Conservation (phyloP, 306 rosid genomes). For the Vigna unguiculata region DNA sequence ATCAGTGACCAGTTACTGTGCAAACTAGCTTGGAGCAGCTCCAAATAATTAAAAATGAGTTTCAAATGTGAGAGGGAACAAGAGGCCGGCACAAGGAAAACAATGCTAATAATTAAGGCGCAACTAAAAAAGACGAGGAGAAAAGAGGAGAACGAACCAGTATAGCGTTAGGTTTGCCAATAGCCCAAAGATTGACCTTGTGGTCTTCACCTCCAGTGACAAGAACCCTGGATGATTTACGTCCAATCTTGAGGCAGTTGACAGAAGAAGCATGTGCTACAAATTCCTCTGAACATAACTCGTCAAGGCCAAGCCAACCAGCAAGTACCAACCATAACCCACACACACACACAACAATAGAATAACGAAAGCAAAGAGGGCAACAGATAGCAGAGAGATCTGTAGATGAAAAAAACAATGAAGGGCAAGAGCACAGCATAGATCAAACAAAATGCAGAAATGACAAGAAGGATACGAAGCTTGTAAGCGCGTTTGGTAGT, state of each 20-base stretch:
- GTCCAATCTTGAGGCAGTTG: slow-evolving; percentile 97
- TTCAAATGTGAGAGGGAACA: slow-evolving; percentile 9
- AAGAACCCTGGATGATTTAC: slow-evolving; percentile 92
- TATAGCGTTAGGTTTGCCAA: slow-evolving; percentile 97
- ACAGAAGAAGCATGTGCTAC: slow-evolving; percentile 97
- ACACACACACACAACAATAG: slow-evolving; percentile 16
- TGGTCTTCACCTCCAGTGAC: slow-evolving; percentile 99
- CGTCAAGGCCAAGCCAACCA: slow-evolving; percentile 69
- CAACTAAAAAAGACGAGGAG: not conserved
- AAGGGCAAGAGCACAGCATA: slow-evolving; percentile 2
- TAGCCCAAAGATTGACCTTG: slow-evolving; percentile 99
- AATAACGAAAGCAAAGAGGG: slow-evolving; percentile 5
- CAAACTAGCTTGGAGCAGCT: slow-evolving; percentile 31
- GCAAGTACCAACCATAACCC: slow-evolving; percentile 22
- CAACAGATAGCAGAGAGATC: slow-evolving; percentile 38
- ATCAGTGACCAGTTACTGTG: not conserved
- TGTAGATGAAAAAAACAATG: not conserved
- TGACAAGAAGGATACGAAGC: slow-evolving; percentile 86
- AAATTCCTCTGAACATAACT: slow-evolving; percentile 79
- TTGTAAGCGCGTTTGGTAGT: slow-evolving; percentile 99
- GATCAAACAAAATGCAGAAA: slow-evolving; percentile 46
- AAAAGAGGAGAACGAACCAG: slow-evolving; percentile 62
- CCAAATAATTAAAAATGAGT: slow-evolving; percentile 12
- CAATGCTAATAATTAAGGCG: slow-evolving; percentile 1
- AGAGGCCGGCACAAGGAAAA: slow-evolving; percentile 2